phyloP scores from a whole-genome alignment of 257 asterid species.

The Petunia axillaris region DNA sequence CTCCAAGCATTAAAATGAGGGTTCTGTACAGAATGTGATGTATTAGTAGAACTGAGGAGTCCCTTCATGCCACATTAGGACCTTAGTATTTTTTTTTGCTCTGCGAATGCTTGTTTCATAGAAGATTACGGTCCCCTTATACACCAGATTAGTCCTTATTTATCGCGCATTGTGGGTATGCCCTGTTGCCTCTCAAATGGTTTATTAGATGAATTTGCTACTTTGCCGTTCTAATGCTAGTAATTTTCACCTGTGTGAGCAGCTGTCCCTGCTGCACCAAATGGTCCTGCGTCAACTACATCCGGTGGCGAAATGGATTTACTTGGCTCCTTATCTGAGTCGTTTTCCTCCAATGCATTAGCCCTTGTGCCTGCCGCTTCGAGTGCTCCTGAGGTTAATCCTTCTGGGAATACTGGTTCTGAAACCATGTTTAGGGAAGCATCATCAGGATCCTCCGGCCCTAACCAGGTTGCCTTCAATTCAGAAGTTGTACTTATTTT shows the following conservation, averaged over 20 bases:
- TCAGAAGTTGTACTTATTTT: background rate
- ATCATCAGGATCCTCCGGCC: slow-evolving; percentile 43
- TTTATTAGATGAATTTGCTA: background rate
- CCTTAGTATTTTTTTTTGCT: background rate
- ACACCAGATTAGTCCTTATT: background rate
- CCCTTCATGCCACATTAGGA: background rate
- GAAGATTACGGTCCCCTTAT: background rate
- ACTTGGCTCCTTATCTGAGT: slow-evolving; percentile 70
- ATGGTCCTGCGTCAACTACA: slow-evolving; percentile 51
- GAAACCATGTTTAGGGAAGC: slow-evolving; percentile 49
- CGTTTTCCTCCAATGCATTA: slow-evolving; percentile 60
- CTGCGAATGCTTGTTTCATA: background rate
- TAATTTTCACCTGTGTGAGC: slow-evolving; percentile 30
- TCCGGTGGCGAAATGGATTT: slow-evolving; percentile 69
- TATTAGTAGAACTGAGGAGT: slow-evolving; percentile 9
- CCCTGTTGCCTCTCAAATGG: background rate
- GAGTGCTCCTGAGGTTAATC: slow-evolving; percentile 50
- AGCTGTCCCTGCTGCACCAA: slow-evolving; percentile 60
- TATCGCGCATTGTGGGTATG: background rate
- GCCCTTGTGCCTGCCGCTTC: slow-evolving; percentile 72
- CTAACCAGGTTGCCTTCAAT: slow-evolving; percentile 60
- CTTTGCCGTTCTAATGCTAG: slow-evolving; percentile 15
- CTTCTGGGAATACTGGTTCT: slow-evolving; percentile 45
- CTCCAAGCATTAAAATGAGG: background rate
- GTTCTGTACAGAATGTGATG: background rate